A percentile compares a stretch with the other conserved stretches of the same genome.
Conservation (phyloP, 2,329 filamentous ascomycete genomes). For the Colletotrichum cereale region DNA sequence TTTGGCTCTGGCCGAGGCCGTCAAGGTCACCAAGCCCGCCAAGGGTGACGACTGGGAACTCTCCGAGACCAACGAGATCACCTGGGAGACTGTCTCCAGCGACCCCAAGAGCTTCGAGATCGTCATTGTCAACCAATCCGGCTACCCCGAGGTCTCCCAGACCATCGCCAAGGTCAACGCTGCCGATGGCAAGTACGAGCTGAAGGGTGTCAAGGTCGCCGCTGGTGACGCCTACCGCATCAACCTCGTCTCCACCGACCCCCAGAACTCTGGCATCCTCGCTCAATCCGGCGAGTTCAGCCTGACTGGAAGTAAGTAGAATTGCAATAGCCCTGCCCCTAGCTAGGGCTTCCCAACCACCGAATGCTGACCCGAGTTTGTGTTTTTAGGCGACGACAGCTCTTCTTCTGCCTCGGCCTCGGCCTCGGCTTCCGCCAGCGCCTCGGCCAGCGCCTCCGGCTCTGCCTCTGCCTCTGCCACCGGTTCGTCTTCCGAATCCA, state of each 20-base stretch:
- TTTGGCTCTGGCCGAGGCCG: slow-evolving; percentile 32
- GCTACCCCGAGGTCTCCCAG: slow-evolving; percentile 5
- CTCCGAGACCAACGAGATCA: slow-evolving; percentile 38
- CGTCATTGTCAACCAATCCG: slow-evolving; percentile 34
- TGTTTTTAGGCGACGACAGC: background rate
- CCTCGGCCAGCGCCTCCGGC: slow-evolving; percentile 22
- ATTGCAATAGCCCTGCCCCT: no score
- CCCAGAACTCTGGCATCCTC: slow-evolving; percentile 36
- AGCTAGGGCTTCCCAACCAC: no score
- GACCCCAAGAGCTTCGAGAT: slow-evolving; percentile 35
- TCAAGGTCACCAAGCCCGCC: slow-evolving; percentile 36
- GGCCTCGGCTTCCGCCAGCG: slow-evolving; percentile 15
- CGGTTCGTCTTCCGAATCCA: slow-evolving; percentile 14
- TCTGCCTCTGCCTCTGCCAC: slow-evolving; percentile 32
- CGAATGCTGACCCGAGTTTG: background rate
- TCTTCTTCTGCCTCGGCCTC: slow-evolving; percentile 26
- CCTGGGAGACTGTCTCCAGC: slow-evolving; percentile 29
- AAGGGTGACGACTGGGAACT: slow-evolving; percentile 36
- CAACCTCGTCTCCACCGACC: slow-evolving; percentile 35
- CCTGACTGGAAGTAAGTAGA: slow-evolving; percentile 27
- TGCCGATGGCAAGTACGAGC: slow-evolving; percentile 39
- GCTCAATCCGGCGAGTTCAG: slow-evolving; percentile 35
- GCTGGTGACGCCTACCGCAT: slow-evolving; percentile 26
- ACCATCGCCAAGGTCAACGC: slow-evolving; percentile 33
- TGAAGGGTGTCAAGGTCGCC: slow-evolving; percentile 24